A percentile compares a stretch with the other conserved stretches of the same genome.
phyloP scores from a whole-genome alignment of 1,139 yeast species.

The Kodamaea derodonti region DNA sequence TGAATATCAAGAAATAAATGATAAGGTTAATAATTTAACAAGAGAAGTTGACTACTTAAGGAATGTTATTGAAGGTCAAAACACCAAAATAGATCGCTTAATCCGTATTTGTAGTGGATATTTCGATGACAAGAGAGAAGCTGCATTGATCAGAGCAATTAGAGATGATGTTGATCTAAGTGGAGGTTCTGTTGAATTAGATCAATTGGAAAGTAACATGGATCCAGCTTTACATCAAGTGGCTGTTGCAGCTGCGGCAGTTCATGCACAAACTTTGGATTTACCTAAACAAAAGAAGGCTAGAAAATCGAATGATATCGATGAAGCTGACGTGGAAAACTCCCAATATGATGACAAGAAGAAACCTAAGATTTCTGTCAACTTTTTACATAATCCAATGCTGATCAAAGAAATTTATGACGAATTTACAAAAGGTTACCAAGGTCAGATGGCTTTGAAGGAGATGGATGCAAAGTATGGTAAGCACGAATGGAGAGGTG shows the following conservation, averaged over 20 bases:
- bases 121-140: constrained; percentile 33
- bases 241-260: constrained; percentile 37
- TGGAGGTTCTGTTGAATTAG: not conserved
- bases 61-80: constrained; percentile 37
- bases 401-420: constrained; percentile 45
- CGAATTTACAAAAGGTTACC: constrained; percentile 44
- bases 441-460: constrained; percentile 44
- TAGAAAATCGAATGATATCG: constrained; percentile 9
- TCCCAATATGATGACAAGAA: constrained; percentile 15
- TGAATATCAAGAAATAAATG: constrained; percentile 8
- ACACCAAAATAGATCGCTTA: constrained; percentile 37
- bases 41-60: constrained; percentile 36
- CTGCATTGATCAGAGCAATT: constrained; percentile 23
- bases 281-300: constrained; percentile 10
- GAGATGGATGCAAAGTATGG: constrained; percentile 45
- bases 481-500: constrained; percentile 47
- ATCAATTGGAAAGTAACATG: constrained; percentile 30
- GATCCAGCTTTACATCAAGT: constrained; percentile 40
- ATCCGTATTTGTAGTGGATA: constrained; percentile 30
- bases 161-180: constrained; percentile 11
- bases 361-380: constrained; percentile 35
- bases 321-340: constrained; percentile 7
- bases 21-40: constrained; percentile 21
- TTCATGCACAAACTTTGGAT: constrained; percentile 17
- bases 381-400: constrained; percentile 45